These are phyloP conservation scores for Brassica cretica DNA, from an alignment of 345 rosid genomes.

Conservation along the genomic window DNA sequence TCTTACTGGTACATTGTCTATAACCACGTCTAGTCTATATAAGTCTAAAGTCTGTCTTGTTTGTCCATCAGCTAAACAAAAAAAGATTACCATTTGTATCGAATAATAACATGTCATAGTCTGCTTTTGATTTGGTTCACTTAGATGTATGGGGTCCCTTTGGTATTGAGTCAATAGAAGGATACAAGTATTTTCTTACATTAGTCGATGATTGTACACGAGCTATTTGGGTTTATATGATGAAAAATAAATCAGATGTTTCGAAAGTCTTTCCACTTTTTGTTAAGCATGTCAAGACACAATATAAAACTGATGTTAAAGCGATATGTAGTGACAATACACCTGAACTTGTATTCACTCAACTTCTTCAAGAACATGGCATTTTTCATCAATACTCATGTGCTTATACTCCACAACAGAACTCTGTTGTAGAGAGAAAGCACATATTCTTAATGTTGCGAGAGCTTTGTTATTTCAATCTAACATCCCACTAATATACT, in stretches of 20 bases:
- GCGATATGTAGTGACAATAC: not conserved
- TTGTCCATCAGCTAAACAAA: not conserved
- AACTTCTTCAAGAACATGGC: not conserved
- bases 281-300: not conserved
- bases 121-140: not conserved
- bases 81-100: not conserved
- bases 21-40: not conserved
- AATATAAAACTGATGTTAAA: not conserved
- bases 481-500: not conserved
- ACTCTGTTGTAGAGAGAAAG: no score
- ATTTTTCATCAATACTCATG: not conserved
- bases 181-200: not conserved
- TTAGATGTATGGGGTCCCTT: not conserved
- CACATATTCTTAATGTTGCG: not conserved
- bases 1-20: not conserved
- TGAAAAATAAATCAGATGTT: not conserved
- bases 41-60: not conserved
- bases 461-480: not conserved
- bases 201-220: not conserved
- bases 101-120: not conserved
- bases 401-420: not conserved
- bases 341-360: not conserved
- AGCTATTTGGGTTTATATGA: not conserved
- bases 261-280: not conserved
- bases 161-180: not conserved